Evolutionary conservation across 2,329 filamentous ascomycete species (phyloP), one percentile per base, ranked within the genome.

Genomic region (Aspergillus melleus): DNA sequence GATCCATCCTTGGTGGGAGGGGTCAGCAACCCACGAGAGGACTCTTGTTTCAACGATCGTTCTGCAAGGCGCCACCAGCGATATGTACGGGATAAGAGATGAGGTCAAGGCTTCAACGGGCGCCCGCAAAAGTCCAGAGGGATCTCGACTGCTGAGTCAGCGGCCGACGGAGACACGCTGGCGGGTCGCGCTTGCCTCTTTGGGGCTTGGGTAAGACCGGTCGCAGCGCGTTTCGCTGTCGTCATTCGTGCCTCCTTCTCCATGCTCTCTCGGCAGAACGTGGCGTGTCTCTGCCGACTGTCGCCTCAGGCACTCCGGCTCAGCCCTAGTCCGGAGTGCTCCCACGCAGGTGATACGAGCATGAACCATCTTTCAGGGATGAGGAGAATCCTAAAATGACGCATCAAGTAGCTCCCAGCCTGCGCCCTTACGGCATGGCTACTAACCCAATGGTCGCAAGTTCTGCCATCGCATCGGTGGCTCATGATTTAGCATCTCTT

Each of bases 61-160:
- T 36, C 44, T 47, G 19, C 44, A 47, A 47, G 54, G 42, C 57
- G 51, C 52, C 42, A 55, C 53, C 39, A 36, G 52, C 24, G 26
- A 29, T 14, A 44, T 42, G 52, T 42, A 42, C 39, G 30, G 20
- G 16, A 42, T 42, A 44, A 42, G 36, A 52, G 44, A 44, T 42
- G 44, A 47, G 44, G 44, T 59, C 57, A 55, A 52, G 47, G 46
- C 47, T 60, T 64, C 36, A 59, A 65, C 64, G 61, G 61, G 55
- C 60, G 60, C 54, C 56, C 44, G 59, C 59, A 60, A 61, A 66
- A 60, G 57, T 65, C 70, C 55, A 66, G 63, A 65, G 55, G 54
- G 58, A 68, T 68, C 64, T 64, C 63, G 62, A 64, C 44, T 55
- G 69, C 65, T 73, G 68, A 74, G 55, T 74, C 70, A 74, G 66